Percentiles rank a stretch among this genome's conserved stretches.
Evolutionary conservation across 805 yeast genomes (phyloP).

Genomic region (Lipomyces japonicus): DNA sequence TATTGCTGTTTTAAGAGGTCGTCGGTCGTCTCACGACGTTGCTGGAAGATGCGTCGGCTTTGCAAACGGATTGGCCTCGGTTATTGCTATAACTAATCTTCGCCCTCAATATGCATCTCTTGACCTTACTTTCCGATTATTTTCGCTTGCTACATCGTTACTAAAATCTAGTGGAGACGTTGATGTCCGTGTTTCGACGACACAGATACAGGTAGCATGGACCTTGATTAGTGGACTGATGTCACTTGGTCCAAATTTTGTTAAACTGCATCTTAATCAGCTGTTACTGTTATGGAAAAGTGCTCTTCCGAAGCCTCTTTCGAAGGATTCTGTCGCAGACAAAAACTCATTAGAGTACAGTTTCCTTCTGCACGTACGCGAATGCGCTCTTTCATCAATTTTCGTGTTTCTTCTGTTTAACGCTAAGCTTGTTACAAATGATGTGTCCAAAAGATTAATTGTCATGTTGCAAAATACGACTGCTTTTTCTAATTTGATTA

Average conservation of each 20-base stretch:
- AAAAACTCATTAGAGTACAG: slow-evolving; percentile 36
- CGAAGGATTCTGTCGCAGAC: slow-evolving; percentile 38
- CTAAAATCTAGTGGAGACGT: slow-evolving; percentile 38
- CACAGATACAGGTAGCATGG: slow-evolving; percentile 54
- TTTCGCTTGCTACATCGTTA: slow-evolving; percentile 45
- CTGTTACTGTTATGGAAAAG: slow-evolving; percentile 62
- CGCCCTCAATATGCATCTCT: slow-evolving; percentile 43
- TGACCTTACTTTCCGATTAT: slow-evolving; percentile 45
- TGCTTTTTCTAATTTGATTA: slow-evolving; percentile 32
- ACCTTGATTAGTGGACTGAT: slow-evolving; percentile 58
- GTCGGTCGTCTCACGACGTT: slow-evolving; percentile 19
- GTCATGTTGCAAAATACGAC: slow-evolving; percentile 47
- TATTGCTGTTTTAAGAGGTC: slow-evolving; percentile 23
- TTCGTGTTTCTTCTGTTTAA: slow-evolving; percentile 46
- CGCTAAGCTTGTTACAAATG: slow-evolving; percentile 41
- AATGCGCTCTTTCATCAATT: slow-evolving; percentile 57
- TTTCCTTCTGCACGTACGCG: slow-evolving; percentile 47
- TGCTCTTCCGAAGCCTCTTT: slow-evolving; percentile 44
- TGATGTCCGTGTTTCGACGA: slow-evolving; percentile 36
- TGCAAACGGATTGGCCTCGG: slow-evolving; percentile 33
- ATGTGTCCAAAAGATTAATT: slow-evolving; percentile 46
- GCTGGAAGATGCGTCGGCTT: slow-evolving; percentile 32
- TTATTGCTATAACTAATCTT: slow-evolving; percentile 31
- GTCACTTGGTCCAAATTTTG: slow-evolving; percentile 53
- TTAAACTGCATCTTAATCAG: slow-evolving; percentile 56